phyloP scores from a whole-genome alignment of 2,329 filamentous ascomycete genomes.

The Alternaria hordeiaustralica region DNA sequence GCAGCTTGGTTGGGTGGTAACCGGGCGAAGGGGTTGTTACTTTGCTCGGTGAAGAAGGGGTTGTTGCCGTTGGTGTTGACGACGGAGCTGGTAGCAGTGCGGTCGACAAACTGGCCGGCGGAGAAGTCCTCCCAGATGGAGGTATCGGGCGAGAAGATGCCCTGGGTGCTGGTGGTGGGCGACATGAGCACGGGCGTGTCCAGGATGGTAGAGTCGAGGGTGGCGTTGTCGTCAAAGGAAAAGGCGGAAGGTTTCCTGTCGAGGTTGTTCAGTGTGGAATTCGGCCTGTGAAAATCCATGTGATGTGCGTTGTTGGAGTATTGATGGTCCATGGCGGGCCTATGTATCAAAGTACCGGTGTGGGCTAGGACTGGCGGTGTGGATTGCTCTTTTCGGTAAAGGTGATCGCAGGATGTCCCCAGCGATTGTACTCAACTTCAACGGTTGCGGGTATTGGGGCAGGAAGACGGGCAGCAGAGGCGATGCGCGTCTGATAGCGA shows the following conservation, averaged over 20 bases:
- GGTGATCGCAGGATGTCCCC: constrained; percentile 23
- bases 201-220: constrained; percentile 55
- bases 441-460: not conserved
- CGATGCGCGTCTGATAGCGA: constrained; percentile 12
- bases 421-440: constrained; percentile 19
- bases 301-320: constrained; percentile 29
- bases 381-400: constrained; percentile 46
- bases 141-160: constrained; percentile 61
- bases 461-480: constrained; percentile 15
- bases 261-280: constrained; percentile 43
- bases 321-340: constrained; percentile 47
- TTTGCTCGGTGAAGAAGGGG: constrained; percentile 57
- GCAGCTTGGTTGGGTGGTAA: constrained; percentile 58
- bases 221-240: constrained; percentile 61
- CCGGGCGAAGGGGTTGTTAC: constrained; percentile 69
- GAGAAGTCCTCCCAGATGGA: constrained; percentile 57
- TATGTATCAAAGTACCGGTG: constrained; percentile 52
- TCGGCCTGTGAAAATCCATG: constrained; percentile 49
- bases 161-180: constrained; percentile 55
- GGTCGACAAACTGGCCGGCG: constrained; percentile 48
- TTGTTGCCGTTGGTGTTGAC: constrained; percentile 54
- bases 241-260: constrained; percentile 49
- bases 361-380: constrained; percentile 49
- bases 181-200: constrained; percentile 56
- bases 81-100: constrained; percentile 45